Percentiles rank a stretch among this genome's conserved stretches.
Evolutionary conservation across 208 protist genomes (phyloP).

Genomic region (Trypanosoma melophagium): DNA sequence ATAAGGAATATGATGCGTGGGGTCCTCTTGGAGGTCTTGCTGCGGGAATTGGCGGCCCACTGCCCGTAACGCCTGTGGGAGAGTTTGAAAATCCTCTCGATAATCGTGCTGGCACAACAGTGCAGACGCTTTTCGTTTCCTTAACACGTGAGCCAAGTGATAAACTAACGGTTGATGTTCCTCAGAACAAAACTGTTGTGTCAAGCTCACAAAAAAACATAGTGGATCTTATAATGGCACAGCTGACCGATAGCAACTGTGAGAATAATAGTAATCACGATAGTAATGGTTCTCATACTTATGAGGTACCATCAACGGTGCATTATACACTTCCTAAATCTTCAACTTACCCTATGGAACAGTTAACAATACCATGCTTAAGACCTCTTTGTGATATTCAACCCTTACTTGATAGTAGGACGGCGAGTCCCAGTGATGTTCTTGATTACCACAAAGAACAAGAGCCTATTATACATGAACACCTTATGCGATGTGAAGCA

Average conservation of each 20-base stretch:
- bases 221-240: neutral
- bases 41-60: too few species aligned
- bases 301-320: too few species aligned
- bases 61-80: neutral
- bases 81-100: neutral
- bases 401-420: neutral
- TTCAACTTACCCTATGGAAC: too few species aligned
- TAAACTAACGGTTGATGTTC: neutral
- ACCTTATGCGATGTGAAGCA: neutral
- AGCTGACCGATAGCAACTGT: neutral
- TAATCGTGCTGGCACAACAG: neutral
- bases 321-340: too few species aligned
- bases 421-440: neutral
- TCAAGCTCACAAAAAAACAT: neutral
- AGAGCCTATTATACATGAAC: too few species aligned
- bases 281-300: constrained; percentile 6
- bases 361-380: too few species aligned
- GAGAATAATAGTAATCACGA: constrained; percentile 1
- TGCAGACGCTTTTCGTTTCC: neutral
- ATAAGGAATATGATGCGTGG: too few species aligned
- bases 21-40: too few species aligned
- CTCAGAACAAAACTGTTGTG: neutral
- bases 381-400: too few species aligned
- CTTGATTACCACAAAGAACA: too few species aligned
- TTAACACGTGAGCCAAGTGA: neutral